Conservation (phyloP, 2,329 filamentous ascomycete genomes). For the Thielaviopsis cerberus region DNA sequence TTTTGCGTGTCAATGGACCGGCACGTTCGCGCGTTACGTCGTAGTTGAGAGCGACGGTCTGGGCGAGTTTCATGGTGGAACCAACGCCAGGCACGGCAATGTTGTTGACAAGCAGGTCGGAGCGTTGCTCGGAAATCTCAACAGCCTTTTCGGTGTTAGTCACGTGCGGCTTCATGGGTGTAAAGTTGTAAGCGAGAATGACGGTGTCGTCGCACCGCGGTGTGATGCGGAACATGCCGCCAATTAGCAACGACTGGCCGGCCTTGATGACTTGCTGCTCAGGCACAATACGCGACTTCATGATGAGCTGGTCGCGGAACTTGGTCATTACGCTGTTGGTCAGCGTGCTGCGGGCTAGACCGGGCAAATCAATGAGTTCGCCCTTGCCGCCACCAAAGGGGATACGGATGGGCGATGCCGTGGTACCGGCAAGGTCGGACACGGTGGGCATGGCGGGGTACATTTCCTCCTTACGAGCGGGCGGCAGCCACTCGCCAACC, state of each 20-base stretch:
- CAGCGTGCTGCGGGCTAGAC: conserved; percentile 56
- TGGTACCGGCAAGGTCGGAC: conserved; percentile 76
- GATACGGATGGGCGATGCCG: conserved; percentile 81
- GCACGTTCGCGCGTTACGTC: conserved; percentile 69
- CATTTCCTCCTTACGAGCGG: conserved; percentile 49
- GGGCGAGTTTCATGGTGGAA: conserved; percentile 47
- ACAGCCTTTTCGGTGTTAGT: conserved; percentile 67
- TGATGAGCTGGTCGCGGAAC: conserved; percentile 50
- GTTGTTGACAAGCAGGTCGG: conserved; percentile 37
- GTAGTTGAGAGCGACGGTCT: conserved; percentile 54
- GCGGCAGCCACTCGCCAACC: conserved; percentile 50
- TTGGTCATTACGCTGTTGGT: conserved; percentile 51
- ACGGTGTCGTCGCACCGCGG: conserved; percentile 43
- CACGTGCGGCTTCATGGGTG: conserved; percentile 56
- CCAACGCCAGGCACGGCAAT: conserved; percentile 43
- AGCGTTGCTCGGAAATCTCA: conserved; percentile 47
- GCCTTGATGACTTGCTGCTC: conserved; percentile 55
- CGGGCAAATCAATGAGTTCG: conserved; percentile 84
- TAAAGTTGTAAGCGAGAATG: conserved; percentile 72
- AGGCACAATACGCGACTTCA: conserved; percentile 58
- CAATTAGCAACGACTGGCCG: conserved; percentile 64
- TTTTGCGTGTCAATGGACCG: conserved; percentile 48
- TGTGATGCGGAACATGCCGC: conserved; percentile 75
- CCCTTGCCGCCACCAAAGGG: conserved; percentile 74
- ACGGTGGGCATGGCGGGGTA: conserved; percentile 76